A percentile compares a stretch with the other conserved stretches of the same genome.
phyloP scores from a whole-genome alignment of 345 rosid genomes.

The Eucalyptus sp. region DNA sequence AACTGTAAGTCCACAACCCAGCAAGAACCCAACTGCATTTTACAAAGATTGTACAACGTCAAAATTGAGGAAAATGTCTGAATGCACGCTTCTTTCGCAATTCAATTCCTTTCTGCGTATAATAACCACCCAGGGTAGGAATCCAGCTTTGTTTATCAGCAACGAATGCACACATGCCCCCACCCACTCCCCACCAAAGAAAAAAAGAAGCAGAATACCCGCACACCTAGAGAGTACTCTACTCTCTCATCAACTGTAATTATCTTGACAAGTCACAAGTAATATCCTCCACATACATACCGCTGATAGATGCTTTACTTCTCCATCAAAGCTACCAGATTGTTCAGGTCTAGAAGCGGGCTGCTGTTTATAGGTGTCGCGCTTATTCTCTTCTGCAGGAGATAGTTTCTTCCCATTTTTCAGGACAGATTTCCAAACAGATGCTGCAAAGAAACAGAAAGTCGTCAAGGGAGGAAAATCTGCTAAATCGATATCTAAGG shows the following conservation, averaged over 20 bases:
- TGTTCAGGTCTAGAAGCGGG: conserved; percentile 24
- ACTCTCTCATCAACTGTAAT: not conserved
- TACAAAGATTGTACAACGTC: not conserved
- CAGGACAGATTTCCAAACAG: conserved; percentile 76
- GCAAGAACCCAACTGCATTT: not conserved
- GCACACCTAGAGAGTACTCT: not conserved
- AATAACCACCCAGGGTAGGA: not conserved
- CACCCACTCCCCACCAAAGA: not conserved
- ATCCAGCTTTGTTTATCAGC: not conserved
- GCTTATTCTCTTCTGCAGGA: conserved; percentile 65
- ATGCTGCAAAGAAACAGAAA: conserved; percentile 43
- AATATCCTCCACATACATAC: conserved; percentile 21
- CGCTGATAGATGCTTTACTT: conserved; percentile 58
- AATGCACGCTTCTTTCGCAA: not conserved
- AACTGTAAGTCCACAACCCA: not conserved
- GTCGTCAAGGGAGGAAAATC: not conserved
- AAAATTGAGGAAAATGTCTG: not conserved
- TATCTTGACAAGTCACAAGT: not conserved
- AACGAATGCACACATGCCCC: not conserved
- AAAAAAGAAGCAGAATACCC: not conserved
- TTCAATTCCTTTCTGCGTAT: not conserved
- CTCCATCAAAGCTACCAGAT: conserved; percentile 41
- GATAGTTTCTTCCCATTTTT: conserved; percentile 78
- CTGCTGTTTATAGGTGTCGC: conserved; percentile 53
- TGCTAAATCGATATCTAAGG: not conserved